These are phyloP conservation scores for Myxozyma neotropica DNA, from an alignment of 805 yeast species.

Conservation along the genomic window DNA sequence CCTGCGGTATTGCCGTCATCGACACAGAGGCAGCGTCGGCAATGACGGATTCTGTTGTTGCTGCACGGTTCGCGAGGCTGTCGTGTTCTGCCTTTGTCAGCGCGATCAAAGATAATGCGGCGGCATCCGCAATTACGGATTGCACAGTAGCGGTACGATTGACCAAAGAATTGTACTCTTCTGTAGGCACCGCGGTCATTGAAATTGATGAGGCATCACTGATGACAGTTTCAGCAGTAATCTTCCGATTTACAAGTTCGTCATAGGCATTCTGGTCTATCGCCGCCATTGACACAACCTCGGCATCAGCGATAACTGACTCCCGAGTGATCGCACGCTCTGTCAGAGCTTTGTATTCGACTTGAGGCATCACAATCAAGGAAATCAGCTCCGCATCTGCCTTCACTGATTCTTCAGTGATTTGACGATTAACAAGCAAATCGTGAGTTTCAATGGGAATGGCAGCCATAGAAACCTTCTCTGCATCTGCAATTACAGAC, in stretches of 20 bases:
- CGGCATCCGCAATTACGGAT: conserved; percentile 24
- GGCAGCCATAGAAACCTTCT: conserved; percentile 15
- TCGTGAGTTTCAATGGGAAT: not conserved
- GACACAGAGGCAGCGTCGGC: conserved; percentile 29
- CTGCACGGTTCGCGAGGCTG: conserved; percentile 2
- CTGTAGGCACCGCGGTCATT: conserved; percentile 28
- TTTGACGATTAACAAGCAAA: not conserved
- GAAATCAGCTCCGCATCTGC: conserved; percentile 8
- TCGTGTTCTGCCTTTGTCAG: too few relatives aligned
- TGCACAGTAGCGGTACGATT: conserved; percentile 4
- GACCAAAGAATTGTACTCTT: conserved; percentile 17
- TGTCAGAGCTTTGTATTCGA: not conserved
- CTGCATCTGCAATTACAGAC: conserved; percentile 25
- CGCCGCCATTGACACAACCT: conserved; percentile 27
- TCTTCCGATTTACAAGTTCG: not conserved
- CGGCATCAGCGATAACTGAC: conserved; percentile 24
- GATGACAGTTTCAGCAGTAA: conserved; percentile 11
- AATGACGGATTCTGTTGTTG: not conserved
- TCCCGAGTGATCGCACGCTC: conserved; percentile 5
- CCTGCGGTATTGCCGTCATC: conserved; percentile 31
- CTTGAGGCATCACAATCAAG: conserved; percentile 17
- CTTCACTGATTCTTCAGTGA: not conserved
- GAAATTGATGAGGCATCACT: conserved; percentile 8
- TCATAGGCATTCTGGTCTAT: conserved; percentile 26
- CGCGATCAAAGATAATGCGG: conserved; percentile 21